Base-by-base conservation (phyloP, 306 rosid species). In the Gynostemma pentaphyllum region DNA sequence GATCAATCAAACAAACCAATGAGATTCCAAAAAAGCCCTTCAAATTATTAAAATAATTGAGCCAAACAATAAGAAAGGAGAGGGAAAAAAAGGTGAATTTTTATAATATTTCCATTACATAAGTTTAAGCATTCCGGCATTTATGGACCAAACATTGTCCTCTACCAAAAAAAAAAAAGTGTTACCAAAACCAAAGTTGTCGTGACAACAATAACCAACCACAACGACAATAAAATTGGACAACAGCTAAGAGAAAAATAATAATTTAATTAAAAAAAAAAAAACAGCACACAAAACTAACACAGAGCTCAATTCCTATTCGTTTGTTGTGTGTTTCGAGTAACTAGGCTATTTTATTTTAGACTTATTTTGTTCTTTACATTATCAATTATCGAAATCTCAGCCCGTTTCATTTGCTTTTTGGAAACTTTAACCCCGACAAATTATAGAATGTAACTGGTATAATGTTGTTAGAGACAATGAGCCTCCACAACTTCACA, bases 131-230 rank as follows among this genome's bases (percentile, higher is more conserved):
- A 15, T 24, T 54, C 62, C 62, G 62, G 23, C 41, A 54, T 54
- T 54, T 54, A 5, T 54, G 62, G 62, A 54, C 62, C 62, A 54
- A 29, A 51, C 62, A 15, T 15, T 54, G 62, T 54, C 62, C 41
- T 34, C 39, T 34, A 1, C 39, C 9, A 34, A 34, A 34, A 34
- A 34, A 4, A 34, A 34, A 34, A 34, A 4, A 34, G 9, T 2
- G 9, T 34, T 18, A n/a, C 15, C 49, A 45, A 14, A 15, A 2
- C 13, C 19, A 46, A 46, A 46, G 51, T 46, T 46, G 51, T 46
- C n/a, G n/a, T 46, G 18, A 9, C 24, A 46, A 46, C 51, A 46
- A 46, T n/a, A 49, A 12, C 30, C 7, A 29, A 54, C 7, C 7
- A 7, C 1, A 39, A 39, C 13, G 3, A 22, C 19, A 21, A 12